Percentiles rank a stretch among this genome's conserved stretches.
Evolutionary conservation across 2,329 filamentous ascomycete species (phyloP).

Genomic region (Eutypa lata): DNA sequence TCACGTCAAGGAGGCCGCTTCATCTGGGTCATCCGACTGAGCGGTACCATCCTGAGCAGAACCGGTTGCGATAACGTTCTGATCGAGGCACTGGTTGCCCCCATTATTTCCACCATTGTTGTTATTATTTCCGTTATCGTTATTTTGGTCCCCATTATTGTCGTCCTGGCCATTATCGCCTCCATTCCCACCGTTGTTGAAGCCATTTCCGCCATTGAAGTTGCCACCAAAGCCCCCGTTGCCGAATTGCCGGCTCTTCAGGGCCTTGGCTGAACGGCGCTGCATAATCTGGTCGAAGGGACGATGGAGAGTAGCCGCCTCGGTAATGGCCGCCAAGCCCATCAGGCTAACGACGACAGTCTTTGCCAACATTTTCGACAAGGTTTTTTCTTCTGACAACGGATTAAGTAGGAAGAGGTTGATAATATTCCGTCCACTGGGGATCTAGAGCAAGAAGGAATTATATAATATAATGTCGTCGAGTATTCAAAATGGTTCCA

Average conservation of each 20-base stretch:
- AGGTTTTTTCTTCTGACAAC: constrained; percentile 8
- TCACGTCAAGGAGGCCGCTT: constrained; percentile 51
- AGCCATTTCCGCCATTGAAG: constrained; percentile 10
- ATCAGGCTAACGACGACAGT: constrained; percentile 45
- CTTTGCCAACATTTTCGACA: constrained; percentile 51
- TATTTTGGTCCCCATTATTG: constrained; percentile 17
- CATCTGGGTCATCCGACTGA: constrained; percentile 22
- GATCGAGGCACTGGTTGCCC: constrained; percentile 32
- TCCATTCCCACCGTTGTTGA: constrained; percentile 20
- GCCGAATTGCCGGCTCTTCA: constrained; percentile 40
- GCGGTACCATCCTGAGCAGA: constrained; percentile 34
- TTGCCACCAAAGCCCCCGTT: constrained; percentile 19
- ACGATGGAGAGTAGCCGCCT: constrained; percentile 41
- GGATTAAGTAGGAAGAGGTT: constrained; percentile 14
- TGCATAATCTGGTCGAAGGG: constrained; percentile 30
- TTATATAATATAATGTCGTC: constrained; percentile 21
- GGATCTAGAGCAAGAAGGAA: constrained; percentile 4
- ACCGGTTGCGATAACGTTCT: constrained; percentile 46
- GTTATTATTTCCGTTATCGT: constrained; percentile 17
- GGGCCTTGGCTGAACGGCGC: constrained; percentile 25
- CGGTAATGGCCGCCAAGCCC: constrained; percentile 42
- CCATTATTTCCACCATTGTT: constrained; percentile 12
- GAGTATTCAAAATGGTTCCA: constrained; percentile 44
- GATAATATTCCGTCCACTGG: constrained; percentile 12
- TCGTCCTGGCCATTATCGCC: constrained; percentile 22